Base-by-base conservation (phyloP, 2,329 filamentous ascomycete species). In the Geoglossum cookeanum region DNA sequence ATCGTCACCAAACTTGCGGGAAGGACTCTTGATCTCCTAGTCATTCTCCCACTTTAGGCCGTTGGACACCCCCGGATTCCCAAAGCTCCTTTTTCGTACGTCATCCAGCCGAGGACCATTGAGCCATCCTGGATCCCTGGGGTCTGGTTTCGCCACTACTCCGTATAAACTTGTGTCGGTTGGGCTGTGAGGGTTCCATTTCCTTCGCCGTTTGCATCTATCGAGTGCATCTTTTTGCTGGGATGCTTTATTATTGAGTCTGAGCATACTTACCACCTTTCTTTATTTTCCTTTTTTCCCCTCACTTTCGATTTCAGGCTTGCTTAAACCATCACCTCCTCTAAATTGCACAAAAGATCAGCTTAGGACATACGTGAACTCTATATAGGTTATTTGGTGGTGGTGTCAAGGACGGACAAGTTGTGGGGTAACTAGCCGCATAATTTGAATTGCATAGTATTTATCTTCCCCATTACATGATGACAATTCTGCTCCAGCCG, bases 171-270 rank as follows among this genome's bases (percentile, higher is more conserved):
- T 53, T 53, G 30, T 17, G 49, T 53, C 22, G 49, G 30, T 11
- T 37, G 35, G 30, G 5, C 22, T 32, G 29, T 13, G 49, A 11
- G 17, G 29, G 6, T 35, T 37, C 37, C 15, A n/a, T 35, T 7
- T 35, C 13, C 37, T 9, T 32, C 27, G 33, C 33, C 17, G 7
- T 17, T 22, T 53, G 49, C 49, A 53, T n/a, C 22, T 35, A n/a
- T 53, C 17, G 49, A 53, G 49, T 35, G 49, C 49, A 53, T 53
- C 49, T 53, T 33, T 52, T 53, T 53, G 32, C 30, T 37, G 49
- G 48, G 49, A 53, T 53, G 49, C 49, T n/a, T 53, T 7, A 37
- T 37, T 11, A 35, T 35, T n/a, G 49, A 53, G 49, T 53, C 33
- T 17, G 49, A 53, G 30, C 32, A 30, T 53, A 37, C 9, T 22